Conservation (phyloP, 176 grass and related monocot species). For the Alopecurus myosuroides region DNA sequence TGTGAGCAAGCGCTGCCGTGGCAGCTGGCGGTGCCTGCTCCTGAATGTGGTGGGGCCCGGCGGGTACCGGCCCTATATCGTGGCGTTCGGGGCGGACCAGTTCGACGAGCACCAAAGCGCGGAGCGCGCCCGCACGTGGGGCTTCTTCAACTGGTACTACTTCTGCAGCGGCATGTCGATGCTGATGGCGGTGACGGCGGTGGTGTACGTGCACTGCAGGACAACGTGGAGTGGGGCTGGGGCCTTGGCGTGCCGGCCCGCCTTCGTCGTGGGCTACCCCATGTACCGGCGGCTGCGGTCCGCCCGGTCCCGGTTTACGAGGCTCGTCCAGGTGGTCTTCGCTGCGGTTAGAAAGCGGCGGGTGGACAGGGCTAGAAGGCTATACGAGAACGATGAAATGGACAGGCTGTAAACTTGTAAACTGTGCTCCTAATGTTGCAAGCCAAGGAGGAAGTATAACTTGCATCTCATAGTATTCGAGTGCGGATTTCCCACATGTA, state of each 20-base stretch:
- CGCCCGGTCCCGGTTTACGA: conserved; percentile 49
- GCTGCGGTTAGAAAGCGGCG: conserved; percentile 49
- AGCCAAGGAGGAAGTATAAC: too few relatives aligned
- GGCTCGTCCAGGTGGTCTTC: conserved; percentile 58
- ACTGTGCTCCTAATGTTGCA: too few relatives aligned
- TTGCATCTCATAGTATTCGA: too few relatives aligned
- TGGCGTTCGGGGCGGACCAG: conserved; percentile 71
- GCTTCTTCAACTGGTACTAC: conserved; percentile 91
- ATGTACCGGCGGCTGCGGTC: conserved; percentile 48
- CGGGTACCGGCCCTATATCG: conserved; percentile 62
- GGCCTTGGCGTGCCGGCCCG: conserved; percentile 58
- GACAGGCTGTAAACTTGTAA: too few relatives aligned
- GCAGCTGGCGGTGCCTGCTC: conserved; percentile 54
- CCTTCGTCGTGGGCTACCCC: conserved; percentile 44
- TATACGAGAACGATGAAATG: conserved; percentile 62
- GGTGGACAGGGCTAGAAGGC: not conserved
- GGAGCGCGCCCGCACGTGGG: conserved; percentile 54
- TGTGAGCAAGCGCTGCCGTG: conserved; percentile 48
- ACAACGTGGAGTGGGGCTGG: conserved; percentile 74
- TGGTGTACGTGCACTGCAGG: conserved; percentile 79
- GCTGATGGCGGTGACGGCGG: conserved; percentile 57
- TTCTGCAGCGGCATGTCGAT: conserved; percentile 63
- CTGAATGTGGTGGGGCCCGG: conserved; percentile 57
- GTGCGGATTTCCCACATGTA: too few relatives aligned
- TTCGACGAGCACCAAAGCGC: conserved; percentile 61